Evolutionary conservation across 202 grass and related monocot genomes (phyloP).

Genomic region (Carex sylvatica): DNA sequence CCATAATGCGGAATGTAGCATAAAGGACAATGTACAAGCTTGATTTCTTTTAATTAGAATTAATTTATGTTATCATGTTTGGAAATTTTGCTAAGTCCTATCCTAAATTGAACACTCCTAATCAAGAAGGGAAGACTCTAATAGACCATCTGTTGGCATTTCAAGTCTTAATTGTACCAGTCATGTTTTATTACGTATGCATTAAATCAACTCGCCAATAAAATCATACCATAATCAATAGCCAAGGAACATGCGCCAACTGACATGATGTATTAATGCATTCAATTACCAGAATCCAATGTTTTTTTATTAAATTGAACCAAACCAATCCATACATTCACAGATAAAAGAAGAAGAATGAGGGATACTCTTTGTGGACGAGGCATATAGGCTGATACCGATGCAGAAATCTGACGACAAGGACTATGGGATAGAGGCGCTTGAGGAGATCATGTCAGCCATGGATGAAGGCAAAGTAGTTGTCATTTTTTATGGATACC

Average conservation of each 20-base stretch:
- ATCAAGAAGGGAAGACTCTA: constrained; percentile 79
- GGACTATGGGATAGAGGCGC: constrained; percentile 94
- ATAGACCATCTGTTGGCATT: constrained; percentile 56
- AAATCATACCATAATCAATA: background rate
- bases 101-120: constrained; percentile 21
- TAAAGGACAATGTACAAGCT: constrained; percentile 82
- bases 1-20: constrained; percentile 76
- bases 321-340: constrained; percentile 11
- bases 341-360: constrained; percentile 88
- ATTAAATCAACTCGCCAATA: background rate
- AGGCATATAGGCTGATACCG: constrained; percentile 96
- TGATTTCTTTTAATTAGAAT: constrained; percentile 34
- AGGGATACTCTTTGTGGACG: constrained; percentile 91
- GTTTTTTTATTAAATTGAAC: constrained; percentile 15
- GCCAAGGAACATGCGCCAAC: background rate
- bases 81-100: background rate
- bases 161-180: background rate
- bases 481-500: constrained; percentile 91
- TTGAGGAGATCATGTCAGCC: constrained; percentile 98
- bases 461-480: constrained; percentile 91
- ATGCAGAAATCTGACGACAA: constrained; percentile 92
- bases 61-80: constrained; percentile 20
- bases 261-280: background rate
- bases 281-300: background rate
- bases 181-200: background rate